phyloP scores from a whole-genome alignment of 1,284 basidiomycete species.

The Vanrija sp. region DNA sequence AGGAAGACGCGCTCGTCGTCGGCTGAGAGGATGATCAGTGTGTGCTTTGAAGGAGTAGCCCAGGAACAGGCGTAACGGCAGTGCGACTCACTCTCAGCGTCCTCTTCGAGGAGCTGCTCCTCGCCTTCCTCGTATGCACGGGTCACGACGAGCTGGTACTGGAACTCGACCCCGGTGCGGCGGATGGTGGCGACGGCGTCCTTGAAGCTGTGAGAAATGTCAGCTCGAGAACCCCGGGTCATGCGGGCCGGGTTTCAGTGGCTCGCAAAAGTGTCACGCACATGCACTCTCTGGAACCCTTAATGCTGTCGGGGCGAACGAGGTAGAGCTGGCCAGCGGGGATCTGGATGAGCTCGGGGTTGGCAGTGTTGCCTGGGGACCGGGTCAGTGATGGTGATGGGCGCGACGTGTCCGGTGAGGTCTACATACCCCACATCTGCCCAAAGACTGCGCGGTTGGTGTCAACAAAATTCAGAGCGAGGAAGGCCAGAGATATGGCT shows the following conservation, averaged over 20 bases:
- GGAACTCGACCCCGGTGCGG: conserved; percentile 71
- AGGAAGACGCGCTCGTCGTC: conserved; percentile 90
- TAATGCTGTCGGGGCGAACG: conserved; percentile 81
- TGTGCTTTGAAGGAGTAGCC: not conserved
- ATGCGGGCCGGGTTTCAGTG: not conserved
- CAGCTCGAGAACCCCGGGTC: not conserved
- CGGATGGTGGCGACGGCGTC: conserved; percentile 94
- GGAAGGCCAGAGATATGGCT: conserved; percentile 3
- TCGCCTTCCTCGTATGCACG: conserved; percentile 94
- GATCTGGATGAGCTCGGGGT: conserved; percentile 90
- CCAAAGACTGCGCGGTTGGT: conserved; percentile 63
- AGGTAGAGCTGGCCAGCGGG: conserved; percentile 88
- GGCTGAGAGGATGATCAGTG: conserved; percentile 52
- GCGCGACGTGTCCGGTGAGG: conserved; percentile 55
- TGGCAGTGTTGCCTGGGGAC: conserved; percentile 57
- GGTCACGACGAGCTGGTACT: conserved; percentile 95
- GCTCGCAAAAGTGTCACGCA: conserved; percentile 51
- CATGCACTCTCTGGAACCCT: conserved; percentile 96
- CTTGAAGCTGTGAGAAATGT: conserved; percentile 67
- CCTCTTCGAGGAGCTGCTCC: conserved; percentile 86
- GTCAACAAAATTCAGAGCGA: conserved; percentile 8
- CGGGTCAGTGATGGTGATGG: not conserved
- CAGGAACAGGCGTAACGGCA: not conserved
- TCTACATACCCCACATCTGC: conserved; percentile 84
- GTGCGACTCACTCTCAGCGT: conserved; percentile 76